phyloP scores from a whole-genome alignment of 1,284 basidiomycete genomes.

The Irpex sp. region DNA sequence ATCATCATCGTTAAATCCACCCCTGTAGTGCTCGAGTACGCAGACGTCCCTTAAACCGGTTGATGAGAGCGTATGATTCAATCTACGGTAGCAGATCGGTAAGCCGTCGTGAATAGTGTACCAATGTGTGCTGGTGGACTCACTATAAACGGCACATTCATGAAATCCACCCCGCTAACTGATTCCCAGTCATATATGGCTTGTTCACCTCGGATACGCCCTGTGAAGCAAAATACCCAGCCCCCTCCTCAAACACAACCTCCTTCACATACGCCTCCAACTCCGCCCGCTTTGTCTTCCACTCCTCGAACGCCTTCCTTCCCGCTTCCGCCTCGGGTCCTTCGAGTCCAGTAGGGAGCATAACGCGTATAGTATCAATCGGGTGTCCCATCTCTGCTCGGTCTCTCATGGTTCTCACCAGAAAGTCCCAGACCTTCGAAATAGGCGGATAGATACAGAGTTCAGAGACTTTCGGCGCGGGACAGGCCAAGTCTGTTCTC shows the following conservation, averaged over 20 bases:
- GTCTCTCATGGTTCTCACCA: not conserved
- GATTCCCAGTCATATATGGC: not conserved
- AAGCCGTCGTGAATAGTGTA: too few species aligned
- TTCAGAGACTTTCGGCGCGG: not conserved
- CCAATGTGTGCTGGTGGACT: too few species aligned
- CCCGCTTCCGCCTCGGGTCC: too few species aligned
- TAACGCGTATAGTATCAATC: not conserved
- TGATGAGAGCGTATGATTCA: too few species aligned
- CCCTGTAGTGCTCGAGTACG: too few species aligned
- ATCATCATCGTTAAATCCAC: too few species aligned
- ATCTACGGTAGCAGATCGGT: too few species aligned
- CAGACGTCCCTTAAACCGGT: too few species aligned
- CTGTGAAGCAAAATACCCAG: not conserved
- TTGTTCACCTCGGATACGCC: not conserved
- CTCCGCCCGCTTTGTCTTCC: not conserved
- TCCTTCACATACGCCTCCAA: not conserved
- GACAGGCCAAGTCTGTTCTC: not conserved
- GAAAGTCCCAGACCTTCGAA: not conserved
- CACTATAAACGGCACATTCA: not conserved
- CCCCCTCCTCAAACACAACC: not conserved
- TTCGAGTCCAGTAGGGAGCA: not conserved
- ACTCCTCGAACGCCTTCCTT: not conserved
- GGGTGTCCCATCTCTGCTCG: not conserved
- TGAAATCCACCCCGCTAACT: not conserved
- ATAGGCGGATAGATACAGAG: not conserved